Conservation (phyloP, 2,329 filamentous ascomycete genomes). For the Alternaria triticimaculans region DNA sequence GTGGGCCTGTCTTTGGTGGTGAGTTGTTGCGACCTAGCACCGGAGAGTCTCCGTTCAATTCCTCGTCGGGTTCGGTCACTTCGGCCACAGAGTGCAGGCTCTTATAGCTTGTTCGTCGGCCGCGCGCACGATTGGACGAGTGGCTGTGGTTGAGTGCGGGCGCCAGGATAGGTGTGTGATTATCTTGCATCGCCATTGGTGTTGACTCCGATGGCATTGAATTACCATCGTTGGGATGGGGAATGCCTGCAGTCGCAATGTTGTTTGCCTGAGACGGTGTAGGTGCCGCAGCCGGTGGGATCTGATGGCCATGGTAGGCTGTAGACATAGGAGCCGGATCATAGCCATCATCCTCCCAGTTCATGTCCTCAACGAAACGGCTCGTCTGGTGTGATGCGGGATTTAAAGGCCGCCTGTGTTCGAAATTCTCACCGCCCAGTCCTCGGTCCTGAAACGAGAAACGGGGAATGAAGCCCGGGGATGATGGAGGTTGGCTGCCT, state of each 20-base stretch:
- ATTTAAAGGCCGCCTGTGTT: conserved; percentile 33
- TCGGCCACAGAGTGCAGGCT: conserved; percentile 45
- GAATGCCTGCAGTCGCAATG: neutral
- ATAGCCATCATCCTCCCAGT: conserved; percentile 43
- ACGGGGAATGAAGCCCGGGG: conserved; percentile 46
- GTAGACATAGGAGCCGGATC: conserved; percentile 17
- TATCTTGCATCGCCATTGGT: conserved; percentile 21
- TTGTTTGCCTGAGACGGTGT: conserved; percentile 1
- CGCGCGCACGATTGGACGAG: conserved; percentile 42
- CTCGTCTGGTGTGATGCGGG: conserved; percentile 17
- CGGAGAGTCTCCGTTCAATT: conserved; percentile 24
- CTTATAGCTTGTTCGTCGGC: conserved; percentile 39
- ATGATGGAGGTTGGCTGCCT: conserved; percentile 40
- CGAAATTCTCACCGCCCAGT: conserved; percentile 18
- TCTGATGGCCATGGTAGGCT: conserved; percentile 4
- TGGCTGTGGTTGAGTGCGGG: conserved; percentile 42
- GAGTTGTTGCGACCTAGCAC: conserved; percentile 21
- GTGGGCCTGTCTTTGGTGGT: conserved; percentile 6
- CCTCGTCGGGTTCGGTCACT: conserved; percentile 38
- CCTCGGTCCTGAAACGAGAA: conserved; percentile 44
- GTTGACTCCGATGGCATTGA: conserved; percentile 7
- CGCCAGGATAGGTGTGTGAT: conserved; percentile 29
- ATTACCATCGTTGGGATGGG: neutral
- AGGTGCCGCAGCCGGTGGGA: conserved; percentile 10
- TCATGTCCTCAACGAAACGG: conserved; percentile 21